Conservation (phyloP, 106 monocot genomes). For the Allium fistulosum region DNA sequence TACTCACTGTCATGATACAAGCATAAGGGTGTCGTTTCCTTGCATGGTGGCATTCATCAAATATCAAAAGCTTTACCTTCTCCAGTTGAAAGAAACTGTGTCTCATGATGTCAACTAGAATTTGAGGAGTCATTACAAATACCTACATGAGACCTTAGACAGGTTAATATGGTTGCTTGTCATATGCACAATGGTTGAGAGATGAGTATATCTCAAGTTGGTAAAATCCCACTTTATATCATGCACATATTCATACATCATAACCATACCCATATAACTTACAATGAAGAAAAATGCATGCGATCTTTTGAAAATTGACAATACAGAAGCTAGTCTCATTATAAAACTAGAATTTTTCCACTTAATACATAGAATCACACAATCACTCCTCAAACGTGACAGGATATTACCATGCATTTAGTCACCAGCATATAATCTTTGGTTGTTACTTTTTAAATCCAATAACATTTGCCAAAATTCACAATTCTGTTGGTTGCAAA, state of each 20-base stretch:
- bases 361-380: too few relatives aligned
- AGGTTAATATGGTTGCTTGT: neutral
- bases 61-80: slow-evolving; percentile 47
- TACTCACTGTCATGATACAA: slow-evolving; percentile 44
- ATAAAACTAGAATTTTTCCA: too few relatives aligned
- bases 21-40: slow-evolving; percentile 54
- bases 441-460: too few relatives aligned
- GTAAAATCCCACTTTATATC: neutral
- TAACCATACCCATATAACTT: neutral
- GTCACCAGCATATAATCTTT: too few relatives aligned
- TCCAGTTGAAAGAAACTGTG: slow-evolving; percentile 42
- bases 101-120: slow-evolving; percentile 45
- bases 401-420: too few relatives aligned
- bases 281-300: neutral
- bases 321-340: neutral
- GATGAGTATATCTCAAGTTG: too few relatives aligned
- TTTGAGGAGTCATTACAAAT: slow-evolving; percentile 63
- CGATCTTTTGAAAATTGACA: neutral
- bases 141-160: slow-evolving; percentile 27
- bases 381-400: too few relatives aligned
- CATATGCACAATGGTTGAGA: too few relatives aligned
- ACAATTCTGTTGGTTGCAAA: too few relatives aligned
- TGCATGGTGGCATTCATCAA: slow-evolving; percentile 70
- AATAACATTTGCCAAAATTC: too few relatives aligned
- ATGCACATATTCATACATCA: neutral